Evolutionary conservation across 140 eudicot species (phyloP).

Genomic region (Cichorium intybus): DNA sequence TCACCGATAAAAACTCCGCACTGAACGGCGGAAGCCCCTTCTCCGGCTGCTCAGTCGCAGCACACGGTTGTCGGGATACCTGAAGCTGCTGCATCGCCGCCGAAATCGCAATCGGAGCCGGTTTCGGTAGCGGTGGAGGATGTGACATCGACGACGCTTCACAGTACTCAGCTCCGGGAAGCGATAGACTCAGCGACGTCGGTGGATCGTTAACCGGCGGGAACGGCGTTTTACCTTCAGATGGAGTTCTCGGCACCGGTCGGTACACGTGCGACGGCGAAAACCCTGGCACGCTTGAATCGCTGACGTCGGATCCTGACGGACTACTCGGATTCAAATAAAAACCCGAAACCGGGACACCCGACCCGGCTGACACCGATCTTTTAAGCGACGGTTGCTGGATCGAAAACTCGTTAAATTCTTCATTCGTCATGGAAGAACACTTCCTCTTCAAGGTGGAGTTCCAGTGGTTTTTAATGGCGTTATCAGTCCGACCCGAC

Average conservation of each 20-base stretch:
- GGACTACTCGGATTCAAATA: slow-evolving; percentile 64
- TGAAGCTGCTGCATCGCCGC: slow-evolving; percentile 26
- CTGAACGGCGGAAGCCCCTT: slow-evolving; percentile 42
- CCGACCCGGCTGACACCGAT: slow-evolving; percentile 83
- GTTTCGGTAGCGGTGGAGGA: slow-evolving; percentile 32
- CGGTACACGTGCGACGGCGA: slow-evolving; percentile 41
- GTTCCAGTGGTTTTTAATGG: slow-evolving; percentile 90
- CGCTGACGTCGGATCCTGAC: slow-evolving; percentile 79
- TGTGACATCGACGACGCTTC: slow-evolving; percentile 18
- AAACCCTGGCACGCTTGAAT: slow-evolving; percentile 31
- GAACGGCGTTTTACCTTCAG: too few relatives aligned
- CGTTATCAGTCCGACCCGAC: slow-evolving; percentile 90
- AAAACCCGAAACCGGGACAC: slow-evolving; percentile 52
- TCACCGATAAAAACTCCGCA: slow-evolving; percentile 65
- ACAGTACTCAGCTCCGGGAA: slow-evolving; percentile 55
- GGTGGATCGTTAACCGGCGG: slow-evolving; percentile 47
- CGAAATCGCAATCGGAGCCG: slow-evolving; percentile 17
- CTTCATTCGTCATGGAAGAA: slow-evolving; percentile 53
- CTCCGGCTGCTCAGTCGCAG: slow-evolving; percentile 4
- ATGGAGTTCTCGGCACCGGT: slow-evolving; percentile 52
- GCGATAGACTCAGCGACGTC: slow-evolving; percentile 58
- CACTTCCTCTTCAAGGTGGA: slow-evolving; percentile 73
- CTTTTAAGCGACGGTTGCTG: slow-evolving; percentile 61
- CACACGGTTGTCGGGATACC: slow-evolving; percentile 15
- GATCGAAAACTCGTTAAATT: slow-evolving; percentile 41